Percentiles rank a stretch among this genome's conserved stretches.
Conservation (phyloP, 2,329 filamentous ascomycete species). For the Arthroderma sp. region DNA sequence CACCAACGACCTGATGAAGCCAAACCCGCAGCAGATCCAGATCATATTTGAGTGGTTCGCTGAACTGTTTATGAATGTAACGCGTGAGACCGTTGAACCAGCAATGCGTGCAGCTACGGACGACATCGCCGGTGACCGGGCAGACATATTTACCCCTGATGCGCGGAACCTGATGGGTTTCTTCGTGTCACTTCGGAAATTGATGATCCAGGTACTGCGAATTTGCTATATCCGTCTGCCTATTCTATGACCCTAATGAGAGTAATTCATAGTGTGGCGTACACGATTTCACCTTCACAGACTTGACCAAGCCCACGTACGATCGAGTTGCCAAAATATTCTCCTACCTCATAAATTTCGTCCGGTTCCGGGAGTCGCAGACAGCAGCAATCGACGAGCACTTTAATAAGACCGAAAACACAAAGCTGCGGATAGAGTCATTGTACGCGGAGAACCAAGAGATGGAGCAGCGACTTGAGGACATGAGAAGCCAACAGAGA, state of each 20-base stretch:
- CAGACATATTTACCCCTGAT: constrained; percentile 72
- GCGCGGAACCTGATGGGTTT: constrained; percentile 94
- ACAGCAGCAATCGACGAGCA: constrained; percentile 81
- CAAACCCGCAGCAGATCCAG: constrained; percentile 86
- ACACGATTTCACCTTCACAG: constrained; percentile 82
- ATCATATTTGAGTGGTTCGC: constrained; percentile 98
- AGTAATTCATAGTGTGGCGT: constrained; percentile 58
- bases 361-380: constrained; percentile 89
- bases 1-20: constrained; percentile 77
- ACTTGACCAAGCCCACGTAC: constrained; percentile 82
- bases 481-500: constrained; percentile 66
- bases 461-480: constrained; percentile 63
- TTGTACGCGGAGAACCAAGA: constrained; percentile 78
- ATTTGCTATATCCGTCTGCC: not conserved
- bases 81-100: constrained; percentile 82
- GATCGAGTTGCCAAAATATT: constrained; percentile 88
- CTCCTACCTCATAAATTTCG: constrained; percentile 97
- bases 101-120: constrained; percentile 88
- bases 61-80: constrained; percentile 84
- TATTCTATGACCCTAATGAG: constrained; percentile 1
- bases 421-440: constrained; percentile 75
- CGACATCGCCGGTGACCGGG: constrained; percentile 63
- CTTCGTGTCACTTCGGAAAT: constrained; percentile 66
- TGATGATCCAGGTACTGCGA: constrained; percentile 52
- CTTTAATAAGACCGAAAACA: constrained; percentile 78